Conservation (phyloP, 2,329 filamentous ascomycete species). For the Talaromyces rugulosus region DNA sequence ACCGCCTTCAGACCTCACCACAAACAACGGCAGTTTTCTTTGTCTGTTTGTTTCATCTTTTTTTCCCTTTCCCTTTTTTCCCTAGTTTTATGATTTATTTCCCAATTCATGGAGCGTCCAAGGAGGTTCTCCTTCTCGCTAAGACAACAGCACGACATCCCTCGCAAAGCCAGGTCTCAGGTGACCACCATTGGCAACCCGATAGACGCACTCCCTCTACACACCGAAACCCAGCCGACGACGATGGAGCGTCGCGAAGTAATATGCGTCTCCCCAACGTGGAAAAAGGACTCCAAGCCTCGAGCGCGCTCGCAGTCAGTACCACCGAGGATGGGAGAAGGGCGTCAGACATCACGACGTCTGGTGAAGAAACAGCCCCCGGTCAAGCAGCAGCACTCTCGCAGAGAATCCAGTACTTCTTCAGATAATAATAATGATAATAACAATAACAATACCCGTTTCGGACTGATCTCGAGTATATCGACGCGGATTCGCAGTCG, state of each 20-base stretch:
- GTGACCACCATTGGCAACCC: conserved; percentile 8
- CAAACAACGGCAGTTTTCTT: not conserved
- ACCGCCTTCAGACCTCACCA: not conserved
- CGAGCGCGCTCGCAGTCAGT: conserved; percentile 13
- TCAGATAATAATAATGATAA: conserved; percentile 14
- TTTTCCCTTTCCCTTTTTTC: not conserved
- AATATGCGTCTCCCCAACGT: conserved; percentile 17
- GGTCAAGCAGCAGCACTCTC: conserved; percentile 19
- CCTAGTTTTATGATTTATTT: not conserved
- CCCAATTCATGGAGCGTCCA: conserved; percentile 1
- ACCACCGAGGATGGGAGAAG: not conserved
- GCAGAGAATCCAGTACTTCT: conserved; percentile 27
- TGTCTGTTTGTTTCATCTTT: not conserved
- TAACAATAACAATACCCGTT: not conserved
- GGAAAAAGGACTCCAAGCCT: conserved; percentile 15
- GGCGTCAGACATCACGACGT: conserved; percentile 24
- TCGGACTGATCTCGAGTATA: conserved; percentile 18
- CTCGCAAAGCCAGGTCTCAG: not conserved
- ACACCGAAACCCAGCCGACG: not conserved
- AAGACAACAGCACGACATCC: not conserved
- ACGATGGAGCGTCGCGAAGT: conserved; percentile 9
- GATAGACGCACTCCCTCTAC: conserved; percentile 4
- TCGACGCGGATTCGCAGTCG: conserved; percentile 8
- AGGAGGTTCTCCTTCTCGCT: conserved; percentile 9
- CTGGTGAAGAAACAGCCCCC: conserved; percentile 32